Evolutionary conservation across 2,329 filamentous ascomycete genomes (phyloP).

Genomic region (Nigrograna mackinnonii): DNA sequence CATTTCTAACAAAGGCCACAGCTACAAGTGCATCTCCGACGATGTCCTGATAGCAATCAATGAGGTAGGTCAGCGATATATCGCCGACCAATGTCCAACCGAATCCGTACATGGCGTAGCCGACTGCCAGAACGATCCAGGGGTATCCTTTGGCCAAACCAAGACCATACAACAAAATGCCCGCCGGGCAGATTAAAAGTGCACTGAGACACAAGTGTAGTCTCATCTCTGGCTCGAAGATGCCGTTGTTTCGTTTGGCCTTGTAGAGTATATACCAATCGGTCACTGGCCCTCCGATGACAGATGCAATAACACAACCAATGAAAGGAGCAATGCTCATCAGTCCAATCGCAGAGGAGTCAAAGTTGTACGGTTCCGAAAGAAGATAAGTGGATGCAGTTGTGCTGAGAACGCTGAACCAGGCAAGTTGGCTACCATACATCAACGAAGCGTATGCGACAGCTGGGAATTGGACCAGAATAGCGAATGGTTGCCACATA

Average conservation of each 20-base stretch:
- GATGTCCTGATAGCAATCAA: not conserved
- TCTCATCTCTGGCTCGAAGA: constrained; percentile 1
- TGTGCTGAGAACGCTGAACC: constrained; percentile 43
- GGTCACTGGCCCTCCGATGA: not conserved
- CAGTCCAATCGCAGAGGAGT: constrained; percentile 41
- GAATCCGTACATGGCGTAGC: not conserved
- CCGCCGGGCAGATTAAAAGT: not conserved
- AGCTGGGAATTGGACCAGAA: constrained; percentile 44
- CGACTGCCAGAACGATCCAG: not conserved
- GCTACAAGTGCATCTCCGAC: not conserved
- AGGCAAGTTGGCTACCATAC: constrained; percentile 43
- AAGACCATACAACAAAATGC: not conserved
- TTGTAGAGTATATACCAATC: not conserved
- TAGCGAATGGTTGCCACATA: constrained; percentile 40
- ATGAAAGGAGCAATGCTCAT: constrained; percentile 47
- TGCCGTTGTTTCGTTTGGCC: constrained; percentile 1
- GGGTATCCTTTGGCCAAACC: not conserved
- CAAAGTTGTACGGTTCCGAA: constrained; percentile 45
- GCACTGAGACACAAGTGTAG: not conserved
- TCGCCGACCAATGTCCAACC: not conserved
- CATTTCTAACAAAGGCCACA: not conserved
- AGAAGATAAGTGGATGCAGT: constrained; percentile 42
- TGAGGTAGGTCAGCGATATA: not conserved
- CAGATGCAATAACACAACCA: constrained; percentile 18
- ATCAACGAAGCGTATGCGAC: constrained; percentile 41